Conservation (phyloP, 441 rosid species). For the Adansonia gregorii region DNA sequence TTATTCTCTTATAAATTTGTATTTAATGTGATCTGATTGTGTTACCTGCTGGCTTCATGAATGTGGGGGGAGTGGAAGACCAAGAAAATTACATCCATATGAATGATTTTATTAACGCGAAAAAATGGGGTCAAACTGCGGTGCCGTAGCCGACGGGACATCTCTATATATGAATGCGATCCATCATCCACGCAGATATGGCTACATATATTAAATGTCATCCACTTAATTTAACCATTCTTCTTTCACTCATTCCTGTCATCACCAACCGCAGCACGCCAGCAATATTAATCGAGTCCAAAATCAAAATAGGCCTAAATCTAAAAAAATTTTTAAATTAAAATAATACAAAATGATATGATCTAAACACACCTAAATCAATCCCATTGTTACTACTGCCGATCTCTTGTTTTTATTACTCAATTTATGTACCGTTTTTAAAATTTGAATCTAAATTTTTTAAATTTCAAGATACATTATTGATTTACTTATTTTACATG, state of each 20-base stretch:
- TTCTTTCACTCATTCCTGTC: too few species aligned
- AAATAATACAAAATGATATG: too few species aligned
- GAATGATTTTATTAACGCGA: conserved; percentile 23
- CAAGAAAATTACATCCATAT: conserved; percentile 4
- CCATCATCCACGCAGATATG: background rate
- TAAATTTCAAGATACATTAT: background rate
- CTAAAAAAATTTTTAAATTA: too few species aligned
- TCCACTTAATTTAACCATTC: too few species aligned
- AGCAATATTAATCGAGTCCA: too few species aligned
- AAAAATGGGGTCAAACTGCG: conserved; percentile 27
- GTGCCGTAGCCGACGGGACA: conserved; percentile 18
- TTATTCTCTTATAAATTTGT: background rate
- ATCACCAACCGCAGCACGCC: too few species aligned
- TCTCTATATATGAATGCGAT: background rate
- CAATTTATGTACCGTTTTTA: too few species aligned
- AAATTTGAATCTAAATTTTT: background rate
- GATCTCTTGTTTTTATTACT: too few species aligned
- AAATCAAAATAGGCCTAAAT: too few species aligned
- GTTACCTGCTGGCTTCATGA: conserved; percentile 7
- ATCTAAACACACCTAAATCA: too few species aligned
- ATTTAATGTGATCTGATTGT: conserved; percentile 7
- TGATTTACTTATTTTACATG: background rate
- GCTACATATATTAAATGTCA: too few species aligned
- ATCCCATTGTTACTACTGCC: too few species aligned
- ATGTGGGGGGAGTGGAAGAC: conserved; percentile 2